Percentiles rank a stretch among this genome's conserved stretches.
Conservation (phyloP, 176 grass and related monocot species). For the Triticum dicoccoides region DNA sequence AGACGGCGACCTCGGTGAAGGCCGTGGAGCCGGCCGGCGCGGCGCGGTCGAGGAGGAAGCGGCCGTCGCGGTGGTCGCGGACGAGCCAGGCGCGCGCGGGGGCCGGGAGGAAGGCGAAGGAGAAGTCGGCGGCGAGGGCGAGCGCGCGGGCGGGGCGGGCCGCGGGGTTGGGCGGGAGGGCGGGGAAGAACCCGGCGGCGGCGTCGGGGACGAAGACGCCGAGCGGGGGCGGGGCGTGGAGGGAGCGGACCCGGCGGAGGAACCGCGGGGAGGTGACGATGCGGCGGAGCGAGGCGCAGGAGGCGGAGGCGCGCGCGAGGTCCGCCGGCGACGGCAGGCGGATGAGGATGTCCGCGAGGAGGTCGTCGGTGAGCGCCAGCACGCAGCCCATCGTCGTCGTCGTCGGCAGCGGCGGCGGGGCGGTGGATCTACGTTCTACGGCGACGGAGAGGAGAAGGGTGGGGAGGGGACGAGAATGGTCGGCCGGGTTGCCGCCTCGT, state of each 20-base stretch:
- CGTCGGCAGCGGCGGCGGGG: not conserved
- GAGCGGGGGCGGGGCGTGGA: slow-evolving; percentile 1
- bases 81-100: slow-evolving; percentile 25
- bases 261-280: slow-evolving; percentile 22
- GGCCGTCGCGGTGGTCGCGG: slow-evolving; percentile 29
- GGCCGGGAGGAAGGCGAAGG: slow-evolving; percentile 32
- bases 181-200: not conserved
- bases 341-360: slow-evolving; percentile 33
- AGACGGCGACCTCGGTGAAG: slow-evolving; percentile 36
- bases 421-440: not conserved
- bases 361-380: slow-evolving; percentile 3
- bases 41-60: slow-evolving; percentile 39
- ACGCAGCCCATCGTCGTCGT: slow-evolving; percentile 9
- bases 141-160: not conserved
- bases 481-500: not conserved
- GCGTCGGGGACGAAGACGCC: slow-evolving; percentile 12
- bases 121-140: slow-evolving; percentile 23
- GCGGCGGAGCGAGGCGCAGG: slow-evolving; percentile 22
- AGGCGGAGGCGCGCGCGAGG: slow-evolving; percentile 18
- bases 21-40: not conserved
- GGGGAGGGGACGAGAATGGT: not conserved
- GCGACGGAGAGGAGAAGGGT: not conserved
- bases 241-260: slow-evolving; percentile 15
- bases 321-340: not conserved
- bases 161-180: not conserved